Evolutionary conservation across 176 grass and related monocot species (phyloP), one percentile per base, ranked within the genome.

Genomic region (Oryza meyeriana): DNA sequence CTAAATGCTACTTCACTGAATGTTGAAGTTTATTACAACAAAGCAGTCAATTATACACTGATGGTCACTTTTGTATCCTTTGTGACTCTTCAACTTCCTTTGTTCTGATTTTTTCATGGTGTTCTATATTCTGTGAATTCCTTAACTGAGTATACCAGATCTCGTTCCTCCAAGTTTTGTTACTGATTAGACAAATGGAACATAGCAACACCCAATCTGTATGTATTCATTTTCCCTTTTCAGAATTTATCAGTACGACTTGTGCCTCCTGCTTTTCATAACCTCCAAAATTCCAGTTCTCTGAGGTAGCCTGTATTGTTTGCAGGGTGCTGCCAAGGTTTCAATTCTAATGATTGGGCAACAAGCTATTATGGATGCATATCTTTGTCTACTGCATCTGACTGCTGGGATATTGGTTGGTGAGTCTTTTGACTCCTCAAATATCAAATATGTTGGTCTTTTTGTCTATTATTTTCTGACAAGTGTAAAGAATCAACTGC

Each of bases 41-140:
- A 99, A 89, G 97, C 97, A 77, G 91, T 99, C 47, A 99, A 96
- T 71, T 99, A 99, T 83, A 99, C 97, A 58, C 74, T 99, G 89
- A 99, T 99, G 97, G 93, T 96, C 85, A 99, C 97, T 84, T 99
- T 99, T 93, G 97, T 99, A 99, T 99, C 97, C 97, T 94, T 35
- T 83, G 34, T 79, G 61, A 58, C 55, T 55, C 8, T 76, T 59
- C 42, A 20, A 67, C 40, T 78, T 79, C 41, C 27, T 83, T 78
- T 24, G 32, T 73, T 83, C 78, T 65, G 63, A 52, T 91, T 59
- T 26, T 77, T 78, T 77, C 35, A 0, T 47, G 40, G 2, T 89
- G 41, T 55, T 39, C 55, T 25, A 8, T 25, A 59, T 47, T 79
- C 73, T 78, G 61, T 83, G 28, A 66, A 69, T 83, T 71, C 88